These are phyloP conservation scores for Tetrastigma voinierianum DNA, from an alignment of 164 flowering plant species.

Conservation along the genomic window DNA sequence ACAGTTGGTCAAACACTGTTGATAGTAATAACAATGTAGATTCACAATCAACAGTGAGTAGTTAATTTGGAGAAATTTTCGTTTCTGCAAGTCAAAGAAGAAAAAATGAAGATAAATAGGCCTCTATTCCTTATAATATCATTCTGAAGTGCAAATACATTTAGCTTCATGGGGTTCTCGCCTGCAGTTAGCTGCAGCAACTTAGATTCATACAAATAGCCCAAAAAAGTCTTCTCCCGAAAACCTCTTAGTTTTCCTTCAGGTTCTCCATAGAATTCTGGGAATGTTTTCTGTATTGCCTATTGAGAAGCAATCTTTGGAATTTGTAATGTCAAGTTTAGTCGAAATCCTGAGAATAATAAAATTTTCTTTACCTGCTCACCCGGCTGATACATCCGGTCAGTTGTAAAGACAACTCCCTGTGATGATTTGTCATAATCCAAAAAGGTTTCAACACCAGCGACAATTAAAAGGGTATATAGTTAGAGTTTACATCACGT, in stretches of 20 bases:
- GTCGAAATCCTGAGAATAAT: neutral
- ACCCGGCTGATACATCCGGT: conserved; percentile 87
- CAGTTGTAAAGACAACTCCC: conserved; percentile 88
- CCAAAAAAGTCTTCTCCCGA: neutral
- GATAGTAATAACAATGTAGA: no score
- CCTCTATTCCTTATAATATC: neutral
- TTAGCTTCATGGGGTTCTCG: no score
- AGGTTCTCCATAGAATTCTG: neutral
- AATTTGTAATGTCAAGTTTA: no score
- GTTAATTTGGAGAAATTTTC: neutral
- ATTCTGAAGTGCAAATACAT: no score
- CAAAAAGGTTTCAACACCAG: conserved; percentile 95
- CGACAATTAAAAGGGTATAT: conserved; percentile 14
- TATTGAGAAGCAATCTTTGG: neutral
- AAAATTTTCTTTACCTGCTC: conserved; percentile 77
- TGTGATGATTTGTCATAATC: conserved; percentile 87
- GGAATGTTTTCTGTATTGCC: neutral
- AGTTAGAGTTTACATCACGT: neutral
- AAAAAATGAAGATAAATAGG: neutral
- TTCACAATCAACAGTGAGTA: neutral
- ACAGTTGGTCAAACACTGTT: neutral
- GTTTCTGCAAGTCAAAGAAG: neutral
- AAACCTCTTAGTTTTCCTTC: neutral
- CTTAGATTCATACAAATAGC: neutral
- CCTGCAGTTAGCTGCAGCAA: no score